Evolutionary conservation across 1,284 basidiomycete genomes (phyloP).

Genomic region (Cryptococcus maquisensis): DNA sequence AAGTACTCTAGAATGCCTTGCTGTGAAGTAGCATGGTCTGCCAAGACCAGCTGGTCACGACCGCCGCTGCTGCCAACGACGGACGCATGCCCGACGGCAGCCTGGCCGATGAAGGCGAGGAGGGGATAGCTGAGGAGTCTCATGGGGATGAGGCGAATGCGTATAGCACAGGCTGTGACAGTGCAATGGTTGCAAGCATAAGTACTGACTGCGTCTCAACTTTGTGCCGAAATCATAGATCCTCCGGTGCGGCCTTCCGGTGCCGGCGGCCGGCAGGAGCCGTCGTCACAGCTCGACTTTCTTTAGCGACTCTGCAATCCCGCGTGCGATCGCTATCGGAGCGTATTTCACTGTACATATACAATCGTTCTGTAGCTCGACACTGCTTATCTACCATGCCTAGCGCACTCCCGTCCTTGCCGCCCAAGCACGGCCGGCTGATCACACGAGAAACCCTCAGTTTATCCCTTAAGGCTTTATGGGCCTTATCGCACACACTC

Average conservation of each 20-base stretch:
- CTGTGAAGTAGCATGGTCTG: too few species aligned
- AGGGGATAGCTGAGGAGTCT: neutral
- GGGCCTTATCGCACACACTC: constrained; percentile 38
- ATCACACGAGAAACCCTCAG: constrained; percentile 10
- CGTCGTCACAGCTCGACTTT: too few species aligned
- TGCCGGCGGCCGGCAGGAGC: too few species aligned
- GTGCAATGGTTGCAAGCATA: too few species aligned
- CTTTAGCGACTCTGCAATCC: too few species aligned
- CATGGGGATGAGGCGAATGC: neutral
- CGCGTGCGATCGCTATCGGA: neutral
- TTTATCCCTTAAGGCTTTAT: constrained; percentile 26
- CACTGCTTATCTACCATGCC: neutral
- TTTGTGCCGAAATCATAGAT: too few species aligned
- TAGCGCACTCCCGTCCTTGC: neutral
- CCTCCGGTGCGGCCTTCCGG: too few species aligned
- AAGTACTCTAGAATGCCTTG: neutral
- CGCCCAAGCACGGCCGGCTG: neutral
- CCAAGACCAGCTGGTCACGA: constrained; percentile 9
- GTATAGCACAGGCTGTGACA: too few species aligned
- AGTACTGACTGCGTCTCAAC: too few species aligned
- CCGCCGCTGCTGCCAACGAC: constrained; percentile 17
- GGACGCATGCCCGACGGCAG: constrained; percentile 6
- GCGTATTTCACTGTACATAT: neutral
- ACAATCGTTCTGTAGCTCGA: neutral
- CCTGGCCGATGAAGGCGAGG: too few species aligned